phyloP scores from a whole-genome alignment of 2,329 filamentous ascomycete genomes.

The Knoxdaviesia capensis region DNA sequence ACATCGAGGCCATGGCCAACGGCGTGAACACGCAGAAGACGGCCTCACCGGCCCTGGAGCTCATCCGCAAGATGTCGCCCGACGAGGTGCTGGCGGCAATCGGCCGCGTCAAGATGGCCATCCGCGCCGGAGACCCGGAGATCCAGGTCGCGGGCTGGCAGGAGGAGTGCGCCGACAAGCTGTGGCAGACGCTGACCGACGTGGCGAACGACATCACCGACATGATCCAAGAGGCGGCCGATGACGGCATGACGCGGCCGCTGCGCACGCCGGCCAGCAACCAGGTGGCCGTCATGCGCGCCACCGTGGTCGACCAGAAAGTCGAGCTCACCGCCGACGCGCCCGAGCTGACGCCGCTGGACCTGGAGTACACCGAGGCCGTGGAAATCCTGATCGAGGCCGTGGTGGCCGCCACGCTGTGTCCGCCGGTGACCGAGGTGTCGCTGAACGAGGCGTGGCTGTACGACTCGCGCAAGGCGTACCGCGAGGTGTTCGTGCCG shows the following conservation, averaged over 20 bases:
- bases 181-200: constrained; percentile 9
- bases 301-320: constrained; percentile 63
- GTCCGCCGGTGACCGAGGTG: constrained; percentile 18
- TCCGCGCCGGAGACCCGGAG: constrained; percentile 15
- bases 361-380: constrained; percentile 47
- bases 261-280: constrained; percentile 49
- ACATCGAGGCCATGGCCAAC: constrained; percentile 37
- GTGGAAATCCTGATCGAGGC: constrained; percentile 33
- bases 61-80: constrained; percentile 39
- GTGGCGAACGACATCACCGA: constrained; percentile 10
- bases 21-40: constrained; percentile 29
- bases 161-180: constrained; percentile 5
- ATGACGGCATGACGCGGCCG: constrained; percentile 14
- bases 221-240: constrained; percentile 17
- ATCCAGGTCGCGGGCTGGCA: constrained; percentile 15
- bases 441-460: constrained; percentile 55
- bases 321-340: constrained; percentile 62
- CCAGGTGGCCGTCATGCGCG: constrained; percentile 38
- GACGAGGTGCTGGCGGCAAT: constrained; percentile 23
- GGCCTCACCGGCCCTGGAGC: constrained; percentile 31
- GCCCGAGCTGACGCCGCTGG: constrained; percentile 47
- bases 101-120: constrained; percentile 17
- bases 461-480: constrained; percentile 51
- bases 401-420: constrained; percentile 5
- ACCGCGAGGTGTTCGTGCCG: constrained; percentile 56